Base-by-base conservation (phyloP, 805 yeast species). In the Metschnikowia baotianmanensis region DNA sequence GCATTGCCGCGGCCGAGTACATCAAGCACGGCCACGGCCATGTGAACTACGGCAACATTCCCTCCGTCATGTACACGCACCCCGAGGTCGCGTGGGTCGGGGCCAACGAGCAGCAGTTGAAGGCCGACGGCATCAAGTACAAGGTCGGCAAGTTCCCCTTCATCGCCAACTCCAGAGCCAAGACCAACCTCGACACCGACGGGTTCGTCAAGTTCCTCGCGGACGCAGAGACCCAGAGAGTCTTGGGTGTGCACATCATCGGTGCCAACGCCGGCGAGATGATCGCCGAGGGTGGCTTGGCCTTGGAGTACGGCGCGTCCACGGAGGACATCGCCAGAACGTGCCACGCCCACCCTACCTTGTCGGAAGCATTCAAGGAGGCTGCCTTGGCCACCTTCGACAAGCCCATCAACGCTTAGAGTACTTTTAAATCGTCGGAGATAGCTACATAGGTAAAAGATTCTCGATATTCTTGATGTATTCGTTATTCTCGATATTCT, bases 1-100 rank as follows among this genome's bases (percentile, higher is more conserved):
- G 96, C 71, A 83, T 93, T 55, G 99, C 99, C 43, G 98, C 96
- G 53, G 98, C 78, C 52, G 99, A 93, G 74, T 86, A 80, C 75
- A 80, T 93, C 66, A 88, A 88, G 76, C 69, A 69, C 54, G 99
- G 98, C 52, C 86, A 85, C 63, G 99, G 99, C 46, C 99, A 93
- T 65, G 98, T 93, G 55, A 93, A 93, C 82, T 93, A 93, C 72
- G 95, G 83, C 57, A 95, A 86, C 74, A 93, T 93, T 56, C 99
- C 99, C 52, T 81, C 96, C 25, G 99, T 93, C 53, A 93, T 93
- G 99, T 93, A 93, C 78, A 83, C 98, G 36, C 96, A 89, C 72
- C 99, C 99, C 51, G 99, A 93, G 76, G 96, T 93, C 55, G 98
- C 98, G 38, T 93, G 99, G 99, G 96, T 86, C 55, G 99, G 99